Conservation (phyloP, 768 basidiomycete genomes). For the Coprinellus micaceus region DNA sequence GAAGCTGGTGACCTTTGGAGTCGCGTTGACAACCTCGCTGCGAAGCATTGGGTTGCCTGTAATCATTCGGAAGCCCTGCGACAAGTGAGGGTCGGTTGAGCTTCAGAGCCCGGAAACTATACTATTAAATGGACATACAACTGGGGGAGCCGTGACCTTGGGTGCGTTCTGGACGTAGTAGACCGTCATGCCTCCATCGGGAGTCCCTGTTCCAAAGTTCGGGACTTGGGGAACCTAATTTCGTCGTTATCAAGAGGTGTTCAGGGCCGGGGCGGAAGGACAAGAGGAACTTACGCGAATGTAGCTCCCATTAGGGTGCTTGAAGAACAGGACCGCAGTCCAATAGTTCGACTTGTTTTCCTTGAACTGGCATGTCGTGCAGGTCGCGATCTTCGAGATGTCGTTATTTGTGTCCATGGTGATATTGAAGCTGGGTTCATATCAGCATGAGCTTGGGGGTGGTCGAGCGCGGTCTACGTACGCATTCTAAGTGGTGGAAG, state of each 20-base stretch:
- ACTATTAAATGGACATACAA: background rate
- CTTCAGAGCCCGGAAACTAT: background rate
- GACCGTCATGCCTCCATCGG: slow-evolving; percentile 11
- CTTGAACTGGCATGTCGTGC: slow-evolving; percentile 14
- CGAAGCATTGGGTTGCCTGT: slow-evolving; percentile 10
- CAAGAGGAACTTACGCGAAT: slow-evolving; percentile 4
- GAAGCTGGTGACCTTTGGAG: slow-evolving; percentile 10
- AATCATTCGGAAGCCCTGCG: slow-evolving; percentile 11
- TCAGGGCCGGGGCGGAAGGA: background rate
- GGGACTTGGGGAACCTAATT: slow-evolving; percentile 8
- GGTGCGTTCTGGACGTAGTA: slow-evolving; percentile 10
- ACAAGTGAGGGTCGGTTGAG: background rate
- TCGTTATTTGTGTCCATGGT: slow-evolving; percentile 10
- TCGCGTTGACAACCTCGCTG: background rate
- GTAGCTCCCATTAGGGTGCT: slow-evolving; percentile 12
- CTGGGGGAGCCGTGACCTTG: slow-evolving; percentile 6
- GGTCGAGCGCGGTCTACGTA: background rate
- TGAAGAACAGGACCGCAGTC: slow-evolving; percentile 16
- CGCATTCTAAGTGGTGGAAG: slow-evolving; percentile 5
- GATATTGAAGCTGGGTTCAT: slow-evolving; percentile 3
- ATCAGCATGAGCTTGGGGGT: background rate
- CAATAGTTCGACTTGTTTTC: slow-evolving; percentile 15
- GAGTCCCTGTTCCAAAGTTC: slow-evolving; percentile 9
- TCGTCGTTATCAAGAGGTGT: background rate
- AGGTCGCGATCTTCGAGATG: slow-evolving; percentile 8